phyloP scores from a whole-genome alignment of 2,329 filamentous ascomycete genomes.

The Talaromyces piceae region DNA sequence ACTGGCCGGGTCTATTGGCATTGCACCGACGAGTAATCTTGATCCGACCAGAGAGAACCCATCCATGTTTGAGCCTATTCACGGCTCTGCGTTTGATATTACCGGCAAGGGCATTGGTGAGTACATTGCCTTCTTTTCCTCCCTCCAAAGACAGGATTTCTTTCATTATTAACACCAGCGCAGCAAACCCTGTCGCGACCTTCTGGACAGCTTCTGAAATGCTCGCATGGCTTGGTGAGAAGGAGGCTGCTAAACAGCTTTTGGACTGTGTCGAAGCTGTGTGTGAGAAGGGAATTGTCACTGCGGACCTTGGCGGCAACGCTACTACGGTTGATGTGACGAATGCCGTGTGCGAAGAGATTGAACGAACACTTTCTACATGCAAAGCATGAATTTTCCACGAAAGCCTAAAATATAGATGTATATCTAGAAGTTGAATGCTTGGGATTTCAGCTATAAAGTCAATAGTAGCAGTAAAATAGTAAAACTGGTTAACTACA shows the following conservation, averaged over 20 bases:
- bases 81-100: constrained; percentile 59
- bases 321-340: constrained; percentile 53
- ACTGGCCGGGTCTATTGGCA: constrained; percentile 63
- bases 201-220: constrained; percentile 66
- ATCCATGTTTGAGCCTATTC: constrained; percentile 57
- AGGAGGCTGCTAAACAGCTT: constrained; percentile 49
- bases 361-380: constrained; percentile 26
- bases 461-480: neutral
- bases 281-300: constrained; percentile 48
- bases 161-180: no score
- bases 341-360: constrained; percentile 48
- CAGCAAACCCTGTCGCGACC: constrained; percentile 56
- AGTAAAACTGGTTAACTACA: neutral
- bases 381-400: no score
- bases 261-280: constrained; percentile 57
- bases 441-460: no score
- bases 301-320: constrained; percentile 53
- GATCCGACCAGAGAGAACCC: constrained; percentile 56
- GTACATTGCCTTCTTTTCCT: no score
- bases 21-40: constrained; percentile 62
- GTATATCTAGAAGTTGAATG: no score
- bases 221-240: constrained; percentile 56
- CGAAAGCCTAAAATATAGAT: no score
- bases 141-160: no score
- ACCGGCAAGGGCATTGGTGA: constrained; percentile 49